phyloP scores from a whole-genome alignment of 257 asterid genomes.

The Gentiana straminea region DNA sequence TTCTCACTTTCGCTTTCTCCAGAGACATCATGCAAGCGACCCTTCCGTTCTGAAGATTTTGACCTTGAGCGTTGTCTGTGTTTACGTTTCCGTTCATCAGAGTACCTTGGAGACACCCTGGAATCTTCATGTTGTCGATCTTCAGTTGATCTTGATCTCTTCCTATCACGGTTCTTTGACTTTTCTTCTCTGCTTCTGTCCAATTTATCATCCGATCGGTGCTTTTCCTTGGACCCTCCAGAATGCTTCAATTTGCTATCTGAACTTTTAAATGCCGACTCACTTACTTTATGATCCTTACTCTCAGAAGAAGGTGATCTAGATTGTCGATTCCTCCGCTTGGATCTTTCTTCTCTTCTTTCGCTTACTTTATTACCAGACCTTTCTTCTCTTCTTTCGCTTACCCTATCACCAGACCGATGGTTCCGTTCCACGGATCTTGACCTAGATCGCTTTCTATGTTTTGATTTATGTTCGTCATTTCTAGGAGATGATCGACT shows the following conservation, averaged over 20 bases:
- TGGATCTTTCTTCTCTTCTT: slow-evolving; percentile 39
- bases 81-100: slow-evolving; percentile 45
- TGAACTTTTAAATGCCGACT: slow-evolving; percentile 31
- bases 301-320: slow-evolving; percentile 51
- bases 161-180: slow-evolving; percentile 35
- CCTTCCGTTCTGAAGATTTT: slow-evolving; percentile 36
- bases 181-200: slow-evolving; percentile 53
- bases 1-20: slow-evolving; percentile 33
- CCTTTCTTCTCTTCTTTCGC: slow-evolving; percentile 32
- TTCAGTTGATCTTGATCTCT: slow-evolving; percentile 28
- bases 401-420: slow-evolving; percentile 42
- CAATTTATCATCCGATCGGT: slow-evolving; percentile 28
- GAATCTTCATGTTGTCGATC: slow-evolving; percentile 17
- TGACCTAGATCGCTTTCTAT: slow-evolving; percentile 64
- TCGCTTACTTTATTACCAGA: slow-evolving; percentile 40
- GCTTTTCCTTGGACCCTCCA: slow-evolving; percentile 45
- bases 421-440: slow-evolving; percentile 54
- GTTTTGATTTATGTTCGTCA: slow-evolving; percentile 46
- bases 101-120: slow-evolving; percentile 30
- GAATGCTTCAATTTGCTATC: slow-evolving; percentile 47
- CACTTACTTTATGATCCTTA: slow-evolving; percentile 24
- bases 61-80: slow-evolving; percentile 49
- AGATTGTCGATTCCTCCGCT: slow-evolving; percentile 36
- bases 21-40: slow-evolving; percentile 16
- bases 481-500: slow-evolving; percentile 56